Evolutionary conservation across 2,329 filamentous ascomycete species (phyloP).

Genomic region (Penicillium brevicompactum): DNA sequence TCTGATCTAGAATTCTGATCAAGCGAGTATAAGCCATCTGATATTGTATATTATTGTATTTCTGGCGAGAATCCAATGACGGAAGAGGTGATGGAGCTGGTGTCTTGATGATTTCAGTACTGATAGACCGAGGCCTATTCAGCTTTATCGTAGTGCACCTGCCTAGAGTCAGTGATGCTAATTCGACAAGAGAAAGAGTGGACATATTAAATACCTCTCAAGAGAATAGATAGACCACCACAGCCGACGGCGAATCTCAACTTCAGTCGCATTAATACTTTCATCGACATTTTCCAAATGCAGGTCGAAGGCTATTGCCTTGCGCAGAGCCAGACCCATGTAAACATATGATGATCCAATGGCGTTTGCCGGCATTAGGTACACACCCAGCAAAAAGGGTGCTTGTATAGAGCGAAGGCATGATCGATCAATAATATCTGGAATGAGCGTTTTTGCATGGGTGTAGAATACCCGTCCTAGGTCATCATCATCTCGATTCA

Average conservation of each 20-base stretch:
- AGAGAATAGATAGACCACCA: slow-evolving; percentile 55
- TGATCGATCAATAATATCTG: slow-evolving; percentile 38
- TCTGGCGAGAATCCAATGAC: slow-evolving; percentile 21
- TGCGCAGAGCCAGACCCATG: slow-evolving; percentile 53
- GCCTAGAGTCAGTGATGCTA: slow-evolving; percentile 24
- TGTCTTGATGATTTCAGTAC: slow-evolving; percentile 9
- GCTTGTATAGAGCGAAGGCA: slow-evolving; percentile 38
- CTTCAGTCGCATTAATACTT: slow-evolving; percentile 43
- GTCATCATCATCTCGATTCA: slow-evolving; percentile 19
- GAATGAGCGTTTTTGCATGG: slow-evolving; percentile 32
- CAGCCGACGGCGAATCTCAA: slow-evolving; percentile 50
- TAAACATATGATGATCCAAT: slow-evolving; percentile 36
- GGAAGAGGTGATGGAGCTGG: slow-evolving; percentile 12
- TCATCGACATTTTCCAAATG: slow-evolving; percentile 35
- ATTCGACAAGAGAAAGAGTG: slow-evolving; percentile 19
- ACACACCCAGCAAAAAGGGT: slow-evolving; percentile 37
- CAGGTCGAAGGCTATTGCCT: slow-evolving; percentile 55
- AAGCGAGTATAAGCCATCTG: slow-evolving; percentile 36
- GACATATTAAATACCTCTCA: slow-evolving; percentile 9
- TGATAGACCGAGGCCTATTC: slow-evolving; percentile 18
- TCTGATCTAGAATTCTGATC: slow-evolving; percentile 33
- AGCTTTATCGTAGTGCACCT: slow-evolving; percentile 23
- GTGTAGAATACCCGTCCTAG: slow-evolving; percentile 35
- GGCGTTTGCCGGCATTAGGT: slow-evolving; percentile 38
- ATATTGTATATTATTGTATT: slow-evolving; percentile 36